Evolutionary conservation across 2,329 filamentous ascomycete genomes (phyloP), one percentile per base, ranked within the genome.

Genomic region (Aureobasidium melanogenum): DNA sequence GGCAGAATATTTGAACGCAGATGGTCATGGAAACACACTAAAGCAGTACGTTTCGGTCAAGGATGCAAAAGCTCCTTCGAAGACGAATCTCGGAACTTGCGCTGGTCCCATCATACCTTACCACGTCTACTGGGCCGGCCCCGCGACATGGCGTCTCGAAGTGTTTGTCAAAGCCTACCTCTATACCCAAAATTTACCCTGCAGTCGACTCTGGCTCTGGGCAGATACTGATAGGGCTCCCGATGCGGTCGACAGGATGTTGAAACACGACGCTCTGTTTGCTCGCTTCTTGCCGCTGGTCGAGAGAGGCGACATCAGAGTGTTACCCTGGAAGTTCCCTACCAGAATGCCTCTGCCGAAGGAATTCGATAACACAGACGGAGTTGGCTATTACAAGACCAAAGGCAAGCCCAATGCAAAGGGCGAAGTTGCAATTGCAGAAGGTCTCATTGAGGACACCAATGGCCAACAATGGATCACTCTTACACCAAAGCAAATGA

Each of bases 51-150:
- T 70, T n/a, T 70, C 76, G 6, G 59, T 71, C 5, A 63, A 72
- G 2, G 69, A 75, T 2, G 73, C 73, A 2, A 64, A 69, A 9
- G 62, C 71, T 2, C 69, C 73, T 3, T 72, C 77, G 19, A 76
- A 75, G 54, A 66, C 71, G 2, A 73, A 69, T 10, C 73, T 78
- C 39, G 80, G 80, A n/a, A 74, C 75, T 28, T 83, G 81, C 64
- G 74, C 79, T 44, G 81, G 81, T 1, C 80, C 80, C n/a, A 80
- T 82, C 64, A 75, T 82, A 32, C 80, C 80, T 4, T 82, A 80
- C 56, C 81, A 83, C 65, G 76, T 78, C 30, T 83, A 82, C 74
- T 83, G 81, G 81, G 81, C 80, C 8, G 81, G 81, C 3, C 77
- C 80, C 9, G 80, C 80, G 3, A 82, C 80, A 3, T 83, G 81